phyloP scores from a whole-genome alignment of 768 basidiomycete genomes.

The Rossbeevera mucosa region DNA sequence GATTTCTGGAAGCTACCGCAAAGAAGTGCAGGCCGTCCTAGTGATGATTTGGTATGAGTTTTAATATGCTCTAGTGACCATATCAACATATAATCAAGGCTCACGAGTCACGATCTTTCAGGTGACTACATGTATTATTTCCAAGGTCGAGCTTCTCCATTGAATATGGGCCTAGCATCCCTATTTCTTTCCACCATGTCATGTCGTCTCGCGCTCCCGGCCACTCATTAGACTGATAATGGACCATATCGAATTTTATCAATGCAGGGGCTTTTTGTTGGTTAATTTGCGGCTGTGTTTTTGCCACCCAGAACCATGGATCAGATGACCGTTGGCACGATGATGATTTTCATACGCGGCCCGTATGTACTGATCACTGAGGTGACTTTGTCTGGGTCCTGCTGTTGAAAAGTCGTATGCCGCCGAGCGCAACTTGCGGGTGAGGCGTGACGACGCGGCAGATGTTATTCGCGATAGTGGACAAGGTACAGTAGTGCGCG shows the following conservation, averaged over 20 bases:
- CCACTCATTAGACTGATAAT: neutral
- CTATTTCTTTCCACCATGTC: conserved; percentile 46
- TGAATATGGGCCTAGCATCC: conserved; percentile 40
- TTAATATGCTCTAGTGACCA: too few species aligned
- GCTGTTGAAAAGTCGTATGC: too few species aligned
- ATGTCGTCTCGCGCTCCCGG: too few species aligned
- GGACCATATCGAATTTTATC: conserved; percentile 26
- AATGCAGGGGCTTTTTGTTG: conserved; percentile 47
- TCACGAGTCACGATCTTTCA: conserved; percentile 23
- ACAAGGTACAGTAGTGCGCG: too few species aligned
- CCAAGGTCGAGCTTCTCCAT: conserved; percentile 49
- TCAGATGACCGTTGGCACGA: conserved; percentile 33
- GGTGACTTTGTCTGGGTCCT: conserved; percentile 36
- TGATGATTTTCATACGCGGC: conserved; percentile 28
- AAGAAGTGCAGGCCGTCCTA: too few species aligned
- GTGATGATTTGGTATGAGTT: too few species aligned
- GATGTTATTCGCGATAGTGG: too few species aligned
- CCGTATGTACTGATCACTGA: conserved; percentile 40
- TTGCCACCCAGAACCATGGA: conserved; percentile 42
- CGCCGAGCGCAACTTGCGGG: too few species aligned
- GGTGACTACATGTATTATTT: conserved; percentile 47
- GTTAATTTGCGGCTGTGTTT: conserved; percentile 42
- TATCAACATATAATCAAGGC: too few species aligned
- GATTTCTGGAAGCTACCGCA: too few species aligned
- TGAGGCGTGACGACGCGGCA: too few species aligned